Evolutionary conservation across 495 filamentous ascomycete genomes (phyloP).

Genomic region (Aspergillus conjunctus): DNA sequence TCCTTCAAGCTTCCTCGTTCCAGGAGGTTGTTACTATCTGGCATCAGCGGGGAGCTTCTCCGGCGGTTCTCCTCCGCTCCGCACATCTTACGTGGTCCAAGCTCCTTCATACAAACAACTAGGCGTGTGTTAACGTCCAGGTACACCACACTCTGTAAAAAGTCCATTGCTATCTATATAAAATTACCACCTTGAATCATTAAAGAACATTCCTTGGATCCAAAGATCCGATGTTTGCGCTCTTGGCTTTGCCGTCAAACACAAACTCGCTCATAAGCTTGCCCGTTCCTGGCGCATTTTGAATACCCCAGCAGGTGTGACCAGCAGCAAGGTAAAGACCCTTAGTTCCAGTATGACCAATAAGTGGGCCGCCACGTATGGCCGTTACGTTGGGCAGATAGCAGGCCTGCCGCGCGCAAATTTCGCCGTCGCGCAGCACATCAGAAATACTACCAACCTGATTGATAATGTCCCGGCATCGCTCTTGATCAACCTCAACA

Average conservation of each 20-base stretch:
- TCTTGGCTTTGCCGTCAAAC: constrained; percentile 76
- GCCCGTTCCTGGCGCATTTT: constrained; percentile 91
- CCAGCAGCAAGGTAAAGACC: constrained; percentile 85
- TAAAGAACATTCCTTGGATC: constrained; percentile 60
- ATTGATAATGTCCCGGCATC: constrained; percentile 87
- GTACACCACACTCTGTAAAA: background rate
- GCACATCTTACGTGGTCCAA: constrained; percentile 45
- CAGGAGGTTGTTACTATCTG: constrained; percentile 25
- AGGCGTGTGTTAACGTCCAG: background rate
- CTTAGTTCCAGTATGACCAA: constrained; percentile 72
- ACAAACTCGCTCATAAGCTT: constrained; percentile 85
- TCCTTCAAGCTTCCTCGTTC: constrained; percentile 1
- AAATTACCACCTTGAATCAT: constrained; percentile 31
- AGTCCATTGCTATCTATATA: constrained; percentile 12
- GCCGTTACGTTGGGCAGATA: constrained; percentile 80
- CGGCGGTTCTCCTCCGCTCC: constrained; percentile 30
- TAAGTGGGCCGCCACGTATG: constrained; percentile 69
- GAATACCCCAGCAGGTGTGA: constrained; percentile 98
- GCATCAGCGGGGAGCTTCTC: constrained; percentile 28
- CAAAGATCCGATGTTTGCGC: constrained; percentile 69
- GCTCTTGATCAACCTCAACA: constrained; percentile 72
- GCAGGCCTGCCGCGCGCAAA: constrained; percentile 86
- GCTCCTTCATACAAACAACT: constrained; percentile 25
- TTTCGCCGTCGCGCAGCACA: constrained; percentile 71
- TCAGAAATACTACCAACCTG: constrained; percentile 79